A percentile compares a stretch with the other conserved stretches of the same genome.
Evolutionary conservation across 495 filamentous ascomycete species (phyloP).

Genomic region (Aspergillus affinis): DNA sequence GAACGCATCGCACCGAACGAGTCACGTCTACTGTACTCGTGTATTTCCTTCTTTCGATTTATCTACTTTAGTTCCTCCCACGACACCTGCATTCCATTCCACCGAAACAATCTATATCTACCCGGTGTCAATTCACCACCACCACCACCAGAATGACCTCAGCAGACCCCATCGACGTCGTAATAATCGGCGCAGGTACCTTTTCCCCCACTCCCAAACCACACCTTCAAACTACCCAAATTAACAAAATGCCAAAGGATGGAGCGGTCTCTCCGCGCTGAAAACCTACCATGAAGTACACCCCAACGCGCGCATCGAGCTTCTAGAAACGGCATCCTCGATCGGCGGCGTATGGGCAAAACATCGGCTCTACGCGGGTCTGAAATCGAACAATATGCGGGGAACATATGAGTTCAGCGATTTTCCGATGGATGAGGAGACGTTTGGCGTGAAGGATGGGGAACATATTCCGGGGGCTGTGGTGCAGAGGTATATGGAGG

Average conservation of each 20-base stretch:
- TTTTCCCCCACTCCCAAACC: neutral
- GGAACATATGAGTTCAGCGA: constrained; percentile 71
- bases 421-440: constrained; percentile 64
- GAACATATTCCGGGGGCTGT: constrained; percentile 69
- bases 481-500: constrained; percentile 64
- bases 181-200: neutral
- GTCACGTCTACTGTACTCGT: too few relatives aligned
- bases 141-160: neutral
- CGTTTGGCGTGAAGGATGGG: constrained; percentile 57
- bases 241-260: constrained; percentile 34
- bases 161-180: neutral
- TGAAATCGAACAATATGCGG: constrained; percentile 63
- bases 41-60: too few relatives aligned
- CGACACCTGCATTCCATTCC: neutral
- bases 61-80: too few relatives aligned
- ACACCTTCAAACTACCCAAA: too few relatives aligned
- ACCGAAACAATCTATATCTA: too few relatives aligned
- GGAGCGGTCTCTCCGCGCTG: constrained; percentile 59
- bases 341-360: constrained; percentile 73
- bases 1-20: too few relatives aligned
- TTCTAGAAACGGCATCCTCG: constrained; percentile 55
- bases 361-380: constrained; percentile 62
- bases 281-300: constrained; percentile 60
- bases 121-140: neutral
- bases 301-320: constrained; percentile 45